Base-by-base conservation (phyloP, 179 eudicot genomes). In the Pouteria campechiana region DNA sequence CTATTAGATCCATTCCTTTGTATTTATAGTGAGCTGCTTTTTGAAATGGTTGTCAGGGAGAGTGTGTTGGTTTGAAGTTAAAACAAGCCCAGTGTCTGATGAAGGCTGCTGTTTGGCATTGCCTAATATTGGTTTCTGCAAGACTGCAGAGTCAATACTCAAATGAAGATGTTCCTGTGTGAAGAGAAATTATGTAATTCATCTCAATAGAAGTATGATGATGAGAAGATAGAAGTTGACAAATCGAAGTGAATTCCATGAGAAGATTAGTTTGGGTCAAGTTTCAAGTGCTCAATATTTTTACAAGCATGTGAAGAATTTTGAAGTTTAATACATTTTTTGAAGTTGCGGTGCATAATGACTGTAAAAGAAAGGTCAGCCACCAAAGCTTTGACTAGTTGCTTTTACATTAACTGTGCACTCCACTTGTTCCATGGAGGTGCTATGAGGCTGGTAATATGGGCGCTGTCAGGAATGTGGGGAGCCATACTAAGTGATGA, bases 21-120 rank as follows among this genome's bases (percentile, higher is more conserved):
- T 36, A 41, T 67, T 70, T 63, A 53, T 61, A 58, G 65, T 25
- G 43, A 46, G 69, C 50, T 73, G 55, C 68, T 56, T 64, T 70
- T 67, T 73, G 54, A 70, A 76, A 70, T 79, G 83, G 75, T 55
- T 79, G 78, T 73, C 82, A 79, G 83, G 83, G 83, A 78, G n/a
- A n/a, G 78, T 76, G 47, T 66, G 74, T 76, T 73, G 75, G 83
- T 76, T 80, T 80, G 81, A 70, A 76, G 81, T 70, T 70, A 73
- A 55, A 76, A 73, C 83, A 73, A 80, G 81, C 68, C 89, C 76
- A 80, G 68, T 56, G 49, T 75, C 60, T 75, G 82, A 66, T 60
- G 77, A 75, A 75, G 88, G 56, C 61, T 54, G 51, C 70, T 72
- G 57, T 72, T 57, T 67, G 56, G 55, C 58, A 53, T 64, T 72